phyloP scores from a whole-genome alignment of 2,329 filamentous ascomycete genomes.

The Fusarium austroafricanum region DNA sequence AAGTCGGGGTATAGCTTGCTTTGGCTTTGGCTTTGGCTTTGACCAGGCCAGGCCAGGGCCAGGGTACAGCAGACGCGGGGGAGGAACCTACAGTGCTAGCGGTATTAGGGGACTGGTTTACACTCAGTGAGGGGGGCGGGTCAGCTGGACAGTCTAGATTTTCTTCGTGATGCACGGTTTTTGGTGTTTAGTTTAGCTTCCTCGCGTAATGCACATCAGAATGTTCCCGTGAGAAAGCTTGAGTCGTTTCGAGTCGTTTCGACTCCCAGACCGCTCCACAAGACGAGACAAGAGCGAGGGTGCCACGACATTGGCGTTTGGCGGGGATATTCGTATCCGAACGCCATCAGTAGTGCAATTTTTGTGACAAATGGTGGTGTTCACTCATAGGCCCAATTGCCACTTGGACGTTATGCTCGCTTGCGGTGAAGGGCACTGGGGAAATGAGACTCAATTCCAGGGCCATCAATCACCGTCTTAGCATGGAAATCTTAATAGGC shows the following conservation, averaged over 20 bases:
- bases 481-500: background rate
- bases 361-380: slow-evolving; percentile 1
- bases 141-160: slow-evolving; percentile 16
- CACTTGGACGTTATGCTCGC: background rate
- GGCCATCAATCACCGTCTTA: background rate
- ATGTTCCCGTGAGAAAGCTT: background rate
- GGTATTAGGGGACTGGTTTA: background rate
- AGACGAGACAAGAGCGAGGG: background rate
- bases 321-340: background rate
- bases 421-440: background rate
- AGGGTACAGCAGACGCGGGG: background rate
- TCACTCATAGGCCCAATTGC: background rate
- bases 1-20: slow-evolving; percentile 23
- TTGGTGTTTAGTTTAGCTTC: slow-evolving; percentile 1
- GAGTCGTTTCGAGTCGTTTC: background rate
- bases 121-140: slow-evolving; percentile 4
- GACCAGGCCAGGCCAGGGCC: no score
- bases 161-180: slow-evolving; percentile 8
- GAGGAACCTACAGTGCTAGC: background rate
- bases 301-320: slow-evolving; percentile 3
- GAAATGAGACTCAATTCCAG: background rate
- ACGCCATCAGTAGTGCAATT: background rate
- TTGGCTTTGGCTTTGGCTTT: no score
- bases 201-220: background rate
- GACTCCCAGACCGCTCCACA: background rate